Conservation (phyloP, 2,329 filamentous ascomycete species). For the Penicillium sp. region DNA sequence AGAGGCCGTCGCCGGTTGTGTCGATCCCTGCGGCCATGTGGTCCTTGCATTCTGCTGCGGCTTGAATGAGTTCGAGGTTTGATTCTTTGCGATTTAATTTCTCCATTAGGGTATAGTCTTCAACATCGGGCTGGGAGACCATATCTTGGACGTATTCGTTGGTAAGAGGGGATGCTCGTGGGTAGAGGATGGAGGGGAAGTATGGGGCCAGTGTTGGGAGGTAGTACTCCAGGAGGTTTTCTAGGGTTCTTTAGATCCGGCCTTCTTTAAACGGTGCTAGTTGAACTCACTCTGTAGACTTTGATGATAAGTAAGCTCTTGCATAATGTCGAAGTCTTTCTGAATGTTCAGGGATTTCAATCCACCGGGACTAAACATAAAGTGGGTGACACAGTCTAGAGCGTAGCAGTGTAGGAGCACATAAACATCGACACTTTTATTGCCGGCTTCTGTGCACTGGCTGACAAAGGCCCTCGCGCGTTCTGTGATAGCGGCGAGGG, state of each 20-base stretch:
- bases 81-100: slow-evolving; percentile 55
- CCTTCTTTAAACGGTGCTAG: neutral
- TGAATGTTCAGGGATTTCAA: slow-evolving; percentile 57
- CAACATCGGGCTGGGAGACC: slow-evolving; percentile 46
- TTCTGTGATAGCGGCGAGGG: slow-evolving; percentile 58
- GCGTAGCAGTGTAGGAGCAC: slow-evolving; percentile 66
- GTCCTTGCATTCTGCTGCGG: slow-evolving; percentile 67
- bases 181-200: slow-evolving; percentile 51
- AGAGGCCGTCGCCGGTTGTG: slow-evolving; percentile 67
- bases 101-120: slow-evolving; percentile 57
- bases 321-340: slow-evolving; percentile 64
- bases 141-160: slow-evolving; percentile 59
- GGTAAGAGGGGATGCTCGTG: slow-evolving; percentile 58
- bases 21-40: slow-evolving; percentile 72
- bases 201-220: slow-evolving; percentile 51
- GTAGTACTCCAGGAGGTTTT: slow-evolving; percentile 60
- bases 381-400: slow-evolving; percentile 66
- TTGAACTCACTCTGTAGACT: slow-evolving; percentile 60
- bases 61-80: slow-evolving; percentile 52
- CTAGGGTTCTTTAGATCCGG: slow-evolving; percentile 35
- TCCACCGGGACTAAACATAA: slow-evolving; percentile 66
- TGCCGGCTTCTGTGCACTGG: slow-evolving; percentile 47
- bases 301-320: slow-evolving; percentile 65
- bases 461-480: slow-evolving; percentile 56
- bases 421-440: slow-evolving; percentile 59